Evolutionary conservation across 176 grass and related monocot genomes (phyloP).

Genomic region (Oryza officinalis): DNA sequence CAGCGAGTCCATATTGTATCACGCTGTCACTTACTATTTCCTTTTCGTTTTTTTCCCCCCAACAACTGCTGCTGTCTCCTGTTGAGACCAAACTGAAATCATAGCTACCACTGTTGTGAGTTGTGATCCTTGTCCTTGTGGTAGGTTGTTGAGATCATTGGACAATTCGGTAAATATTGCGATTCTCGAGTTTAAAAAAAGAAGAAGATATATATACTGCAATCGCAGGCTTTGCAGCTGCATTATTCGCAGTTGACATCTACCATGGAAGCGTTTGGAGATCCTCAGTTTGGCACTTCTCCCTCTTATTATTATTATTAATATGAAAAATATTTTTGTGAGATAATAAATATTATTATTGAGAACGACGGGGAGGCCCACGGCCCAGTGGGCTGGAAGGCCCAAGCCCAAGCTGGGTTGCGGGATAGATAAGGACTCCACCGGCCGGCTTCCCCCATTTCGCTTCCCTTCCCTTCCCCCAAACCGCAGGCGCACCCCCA

Average conservation of each 20-base stretch:
- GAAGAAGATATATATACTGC: no score
- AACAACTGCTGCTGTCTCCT: not conserved
- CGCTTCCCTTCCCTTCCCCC: conserved; percentile 10
- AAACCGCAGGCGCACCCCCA: conserved; percentile 32
- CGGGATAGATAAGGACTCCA: conserved; percentile 15
- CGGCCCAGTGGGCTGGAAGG: not conserved
- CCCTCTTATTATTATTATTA: not conserved
- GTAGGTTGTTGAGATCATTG: no score
- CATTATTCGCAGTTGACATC: no score
- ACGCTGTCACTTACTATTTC: not conserved
- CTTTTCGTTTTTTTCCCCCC: not conserved
- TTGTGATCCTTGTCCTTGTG: no score
- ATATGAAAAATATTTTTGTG: no score
- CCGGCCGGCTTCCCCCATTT: not conserved
- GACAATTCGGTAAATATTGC: no score
- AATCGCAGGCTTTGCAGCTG: no score
- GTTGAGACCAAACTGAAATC: not conserved
- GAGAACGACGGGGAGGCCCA: no score
- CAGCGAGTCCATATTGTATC: no score
- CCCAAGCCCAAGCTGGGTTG: not conserved
- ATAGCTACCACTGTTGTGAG: not conserved
- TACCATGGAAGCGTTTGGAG: no score
- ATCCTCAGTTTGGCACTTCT: not conserved
- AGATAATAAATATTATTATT: no score
- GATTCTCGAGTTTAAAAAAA: no score